Base-by-base conservation (phyloP, 345 rosid genomes). In the Conringia planisiliqua region DNA sequence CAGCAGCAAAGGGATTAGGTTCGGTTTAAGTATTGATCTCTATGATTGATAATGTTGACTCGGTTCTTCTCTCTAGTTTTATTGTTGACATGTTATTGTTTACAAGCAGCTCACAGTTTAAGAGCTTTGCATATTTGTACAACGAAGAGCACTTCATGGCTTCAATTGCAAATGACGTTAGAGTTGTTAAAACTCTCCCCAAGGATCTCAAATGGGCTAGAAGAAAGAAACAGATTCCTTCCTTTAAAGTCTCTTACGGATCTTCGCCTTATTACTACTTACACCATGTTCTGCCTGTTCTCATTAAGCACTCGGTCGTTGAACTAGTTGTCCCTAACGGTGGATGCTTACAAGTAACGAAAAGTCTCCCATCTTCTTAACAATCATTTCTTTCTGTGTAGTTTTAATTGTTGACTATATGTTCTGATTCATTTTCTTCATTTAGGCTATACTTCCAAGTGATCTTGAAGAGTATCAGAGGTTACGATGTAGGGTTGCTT, bases 1-100 rank as follows among this genome's bases (percentile, higher is more conserved):
- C 10, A 91, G 99, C 81, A 95, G 89, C 80, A 95, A 95, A 84
- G 99, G 99, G 59, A 95, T 95, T 79, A 95, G 98, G 97, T 93
- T 67, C 3, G 16, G 30, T 27, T 70, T 39, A 16, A 27, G n/a
- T 4, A 18, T 10, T 48, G 52, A 14, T 14, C 26, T 59, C 14
- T 38, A 22, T 4, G 5, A 62, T 39, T 48, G 22, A 29, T 68
- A 40, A 2, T 48, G 10, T 4, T 33, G 51, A 62, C 46, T 36
- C 46, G 1, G 18, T 75, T 50, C 61, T 32, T 78, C 27, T 11
- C 13, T 42, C 30, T 72, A 20, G 10, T 27, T 57, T 48, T 29
- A 35, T 46, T 1, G 0, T 46, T 1, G 0, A 70, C 61, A 29
- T 16, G 42, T 64, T 66, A 29, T 55, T 82, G 80, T 24, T 16